Evolutionary conservation across 163 green algal species (phyloP).

Genomic region (Scenedesmus sp.): DNA sequence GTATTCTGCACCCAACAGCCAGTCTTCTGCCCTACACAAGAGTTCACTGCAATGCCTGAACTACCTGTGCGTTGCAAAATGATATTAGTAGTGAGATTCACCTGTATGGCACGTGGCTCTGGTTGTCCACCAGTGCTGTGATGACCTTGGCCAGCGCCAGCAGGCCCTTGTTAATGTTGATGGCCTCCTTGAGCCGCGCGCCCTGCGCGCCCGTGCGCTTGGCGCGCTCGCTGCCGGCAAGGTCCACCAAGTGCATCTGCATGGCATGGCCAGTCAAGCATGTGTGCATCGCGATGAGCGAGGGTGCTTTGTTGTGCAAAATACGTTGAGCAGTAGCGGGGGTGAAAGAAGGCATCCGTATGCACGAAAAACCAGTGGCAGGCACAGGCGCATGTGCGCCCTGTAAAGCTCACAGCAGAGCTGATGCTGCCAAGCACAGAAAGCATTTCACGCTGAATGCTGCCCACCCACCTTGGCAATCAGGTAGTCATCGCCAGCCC

Average conservation of each 20-base stretch:
- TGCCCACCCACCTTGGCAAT: slow-evolving; percentile 80
- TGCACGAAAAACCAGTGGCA: not conserved
- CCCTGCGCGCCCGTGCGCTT: slow-evolving; percentile 96
- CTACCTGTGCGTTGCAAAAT: not conserved
- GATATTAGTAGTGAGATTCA: not conserved
- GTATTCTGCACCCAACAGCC: not conserved
- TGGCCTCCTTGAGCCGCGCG: slow-evolving; percentile 84
- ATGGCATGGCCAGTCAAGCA: not conserved
- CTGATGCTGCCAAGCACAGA: not conserved
- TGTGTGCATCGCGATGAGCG: not conserved
- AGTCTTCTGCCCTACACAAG: not conserved
- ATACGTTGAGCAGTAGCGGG: no score
- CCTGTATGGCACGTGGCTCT: slow-evolving; percentile 79
- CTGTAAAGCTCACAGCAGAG: no score
- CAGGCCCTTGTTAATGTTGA: slow-evolving; percentile 98
- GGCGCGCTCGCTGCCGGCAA: slow-evolving; percentile 92
- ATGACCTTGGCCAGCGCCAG: slow-evolving; percentile 98
- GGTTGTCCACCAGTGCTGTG: slow-evolving; percentile 86
- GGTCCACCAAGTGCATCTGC: slow-evolving; percentile 92
- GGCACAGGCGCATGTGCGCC: no score
- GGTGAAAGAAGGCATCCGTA: not conserved
- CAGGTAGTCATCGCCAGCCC: slow-evolving; percentile 82
- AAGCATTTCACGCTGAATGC: not conserved
- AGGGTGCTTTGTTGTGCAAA: not conserved
- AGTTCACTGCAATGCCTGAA: not conserved